phyloP scores from a whole-genome alignment of 1,139 yeast genomes.

The Suhomyces terraborum region DNA sequence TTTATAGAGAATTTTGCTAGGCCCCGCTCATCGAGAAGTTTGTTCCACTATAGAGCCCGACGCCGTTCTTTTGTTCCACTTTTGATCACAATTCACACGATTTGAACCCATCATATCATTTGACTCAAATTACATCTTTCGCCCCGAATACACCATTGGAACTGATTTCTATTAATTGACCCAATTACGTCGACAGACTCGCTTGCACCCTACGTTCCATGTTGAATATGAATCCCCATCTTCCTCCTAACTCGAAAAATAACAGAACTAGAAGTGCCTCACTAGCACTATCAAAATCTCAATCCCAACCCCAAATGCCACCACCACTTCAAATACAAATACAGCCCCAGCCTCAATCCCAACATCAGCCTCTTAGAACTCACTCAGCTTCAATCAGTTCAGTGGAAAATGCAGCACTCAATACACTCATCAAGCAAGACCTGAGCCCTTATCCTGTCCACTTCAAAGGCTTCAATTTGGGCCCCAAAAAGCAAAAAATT shows the following conservation, averaged over 20 bases:
- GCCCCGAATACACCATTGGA: no score
- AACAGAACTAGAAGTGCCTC: background rate
- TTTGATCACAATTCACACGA: no score
- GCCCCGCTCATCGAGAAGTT: no score
- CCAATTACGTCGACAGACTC: no score
- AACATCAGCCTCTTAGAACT: conserved; percentile 15
- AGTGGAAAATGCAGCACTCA: conserved; percentile 17
- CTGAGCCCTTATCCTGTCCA: conserved; percentile 13
- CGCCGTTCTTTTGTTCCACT: no score
- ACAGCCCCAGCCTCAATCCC: background rate
- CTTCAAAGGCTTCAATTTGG: conserved; percentile 5
- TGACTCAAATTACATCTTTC: no score
- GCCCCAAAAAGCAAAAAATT: conserved; percentile 18
- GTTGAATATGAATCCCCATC: background rate
- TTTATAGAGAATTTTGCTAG: no score
- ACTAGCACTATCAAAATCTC: background rate
- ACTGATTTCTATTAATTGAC: no score
- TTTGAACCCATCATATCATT: no score
- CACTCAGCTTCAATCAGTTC: conserved; percentile 24
- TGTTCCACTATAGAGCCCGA: no score
- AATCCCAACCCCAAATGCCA: background rate
- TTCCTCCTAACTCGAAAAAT: background rate
- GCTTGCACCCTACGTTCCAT: no score
- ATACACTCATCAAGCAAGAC: conserved; percentile 19
- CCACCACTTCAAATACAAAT: background rate